Evolutionary conservation across 352 stramenopile genomes (phyloP), one percentile per base, ranked within the genome.

Genomic region (Pythium brachiatum): DNA sequence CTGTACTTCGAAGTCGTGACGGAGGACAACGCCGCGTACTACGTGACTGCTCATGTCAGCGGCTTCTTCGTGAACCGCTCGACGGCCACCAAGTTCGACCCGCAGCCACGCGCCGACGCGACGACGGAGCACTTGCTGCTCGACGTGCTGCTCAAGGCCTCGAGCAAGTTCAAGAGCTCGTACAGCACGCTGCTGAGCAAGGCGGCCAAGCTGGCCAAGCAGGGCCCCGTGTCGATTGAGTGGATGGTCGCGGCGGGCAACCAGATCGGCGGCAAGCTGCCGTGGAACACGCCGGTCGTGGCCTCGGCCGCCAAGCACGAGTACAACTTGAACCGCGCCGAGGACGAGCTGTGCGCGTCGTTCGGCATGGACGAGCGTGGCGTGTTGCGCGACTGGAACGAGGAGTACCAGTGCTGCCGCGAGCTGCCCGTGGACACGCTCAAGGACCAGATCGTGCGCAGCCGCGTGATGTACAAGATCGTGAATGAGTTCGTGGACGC

Each of bases 301-400:
- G 53, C 58, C 13, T 48, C 56, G 31, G 31, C 61, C 15, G 59
- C 46, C 38, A 78, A 76, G 57, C 89, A 90, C 69, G 69, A 67
- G 36, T 92, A 89, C 64, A 90, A 97, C 70, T 55, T 80, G 25
- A 86, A 90, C 55, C 88, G 91, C 26, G 88, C 90, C 2, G 92
- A 98, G 57, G 89, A 98, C 57, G 91, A 97, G 46, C 71, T 98
- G 41, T 91, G 77, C 31, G 77, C 81, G 34, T 88, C 80, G 3
- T 97, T 93, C 57, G 95, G 95, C 39, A 90, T 98, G 74, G 94
- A 98, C 39, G 87, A 97, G 58, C 86, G 78, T 60, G 96, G 96
- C 29, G 85, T 95, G 15, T 60, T 96, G 39, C 88, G 95, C 44
- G 96, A 99, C 76, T 99, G 96, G 96, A 99, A 99, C 66, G 96